Base-by-base conservation (phyloP, 768 basidiomycete genomes). In the Stropharia rugosoannulata region DNA sequence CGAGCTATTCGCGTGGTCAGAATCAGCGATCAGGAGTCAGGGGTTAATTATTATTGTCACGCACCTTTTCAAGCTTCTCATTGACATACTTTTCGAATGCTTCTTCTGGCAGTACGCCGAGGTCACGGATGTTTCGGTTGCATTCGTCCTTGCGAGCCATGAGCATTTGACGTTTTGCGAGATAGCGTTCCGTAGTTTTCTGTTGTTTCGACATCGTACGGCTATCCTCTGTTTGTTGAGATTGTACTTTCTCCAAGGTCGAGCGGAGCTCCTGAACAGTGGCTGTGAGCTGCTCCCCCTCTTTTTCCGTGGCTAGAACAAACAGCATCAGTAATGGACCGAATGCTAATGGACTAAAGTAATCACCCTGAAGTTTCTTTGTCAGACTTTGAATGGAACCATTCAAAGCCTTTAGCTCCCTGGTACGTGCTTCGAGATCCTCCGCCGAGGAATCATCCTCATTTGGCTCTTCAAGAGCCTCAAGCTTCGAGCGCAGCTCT, bases 41-140 rank as follows among this genome's bases (percentile, higher is more conserved):
- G 18, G 8, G 8, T 39, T 12, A 15, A 15, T 37, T 22, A 5
- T 40, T 15, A 46, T 25, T 3, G 2, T 22, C 25, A 72, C 87
- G 45, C 49, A 95, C 95, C 71, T 86, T 80, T 63, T 98, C 94
- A n/a, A 91, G 80, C 66, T 90, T 88, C 61, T 92, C 90, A 46
- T 80, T 85, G 9, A 87, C 89, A 66, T 98, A 96, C 71, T 98
- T 98, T 67, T 93, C 87, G 63, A 95, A 98, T 0, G 97, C 97
- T 70, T 98, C 96, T 71, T 98, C 95, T 0, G 97, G 97, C 13
- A 98, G 73, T 0, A 98, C 95, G 36, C 97, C 97, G 11, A 99
- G 81, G 64, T 98, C 97, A 47, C 97, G 87, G 59, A 98, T 97
- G 69, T 90, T 95, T 63, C 94, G 84, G 67, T 91, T 96, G 67